Conservation (phyloP, 2,329 filamentous ascomycete species). For the Paracamarosporium sp. region DNA sequence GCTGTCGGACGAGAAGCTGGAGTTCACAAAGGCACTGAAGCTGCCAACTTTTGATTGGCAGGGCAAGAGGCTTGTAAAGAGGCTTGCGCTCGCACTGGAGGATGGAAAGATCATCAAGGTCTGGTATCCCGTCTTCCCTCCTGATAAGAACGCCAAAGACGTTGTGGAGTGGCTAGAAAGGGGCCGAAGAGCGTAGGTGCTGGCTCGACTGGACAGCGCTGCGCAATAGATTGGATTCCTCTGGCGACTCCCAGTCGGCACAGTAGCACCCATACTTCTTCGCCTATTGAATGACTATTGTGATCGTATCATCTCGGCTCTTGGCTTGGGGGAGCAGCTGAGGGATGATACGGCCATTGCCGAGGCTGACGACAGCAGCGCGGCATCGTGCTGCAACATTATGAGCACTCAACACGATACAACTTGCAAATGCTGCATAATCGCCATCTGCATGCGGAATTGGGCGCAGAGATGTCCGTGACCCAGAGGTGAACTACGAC, state of each 20-base stretch:
- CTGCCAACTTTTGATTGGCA: slow-evolving; percentile 52
- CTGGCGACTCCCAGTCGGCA: neutral
- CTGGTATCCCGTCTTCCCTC: slow-evolving; percentile 54
- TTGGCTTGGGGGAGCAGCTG: neutral
- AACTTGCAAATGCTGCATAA: neutral
- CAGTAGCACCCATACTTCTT: neutral
- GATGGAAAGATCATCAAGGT: slow-evolving; percentile 50
- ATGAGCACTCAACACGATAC: neutral
- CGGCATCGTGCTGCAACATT: neutral
- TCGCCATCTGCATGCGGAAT: neutral
- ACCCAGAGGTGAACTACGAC: neutral
- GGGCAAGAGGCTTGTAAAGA: slow-evolving; percentile 44
- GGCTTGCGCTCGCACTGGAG: slow-evolving; percentile 48
- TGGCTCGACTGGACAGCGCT: neutral
- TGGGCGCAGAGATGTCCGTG: neutral
- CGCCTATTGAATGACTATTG: no score
- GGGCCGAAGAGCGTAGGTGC: slow-evolving; percentile 21
- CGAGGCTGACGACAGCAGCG: neutral
- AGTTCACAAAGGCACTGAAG: slow-evolving; percentile 40
- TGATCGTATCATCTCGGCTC: neutral
- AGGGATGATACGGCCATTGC: neutral
- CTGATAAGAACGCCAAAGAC: slow-evolving; percentile 49
- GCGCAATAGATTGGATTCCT: neutral
- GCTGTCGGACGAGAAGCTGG: slow-evolving; percentile 49
- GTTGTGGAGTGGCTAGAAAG: slow-evolving; percentile 42